phyloP scores from a whole-genome alignment of 164 flowering plant species.

The Vitis riparia region DNA sequence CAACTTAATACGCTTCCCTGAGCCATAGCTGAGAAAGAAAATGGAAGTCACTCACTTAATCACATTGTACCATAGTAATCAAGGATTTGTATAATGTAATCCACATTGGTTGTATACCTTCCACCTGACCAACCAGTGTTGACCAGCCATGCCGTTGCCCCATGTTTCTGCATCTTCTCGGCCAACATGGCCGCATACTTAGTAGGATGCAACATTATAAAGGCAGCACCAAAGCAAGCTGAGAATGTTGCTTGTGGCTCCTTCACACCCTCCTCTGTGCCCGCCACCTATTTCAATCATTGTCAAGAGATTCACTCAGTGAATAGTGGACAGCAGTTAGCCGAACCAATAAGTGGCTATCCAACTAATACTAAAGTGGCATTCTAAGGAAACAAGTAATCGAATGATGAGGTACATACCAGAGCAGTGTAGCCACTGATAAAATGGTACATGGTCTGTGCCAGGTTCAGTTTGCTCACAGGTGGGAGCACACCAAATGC shows the following conservation, averaged over 20 bases:
- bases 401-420: conserved; percentile 35
- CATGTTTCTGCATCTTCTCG: conserved; percentile 91
- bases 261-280: conserved; percentile 93
- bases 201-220: conserved; percentile 98
- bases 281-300: conserved; percentile 69
- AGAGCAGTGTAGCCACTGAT: conserved; percentile 99
- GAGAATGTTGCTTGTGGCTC: conserved; percentile 97
- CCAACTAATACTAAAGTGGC: background rate
- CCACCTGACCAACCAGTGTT: conserved; percentile 99
- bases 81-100: too few species aligned
- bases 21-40: conserved; percentile 64
- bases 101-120: conserved; percentile 48
- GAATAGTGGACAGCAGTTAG: too few species aligned
- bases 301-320: background rate
- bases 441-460: conserved; percentile 99
- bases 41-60: background rate
- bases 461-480: conserved; percentile 90
- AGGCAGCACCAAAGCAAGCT: conserved; percentile 99
- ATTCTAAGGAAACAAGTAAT: background rate
- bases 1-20: conserved; percentile 81
- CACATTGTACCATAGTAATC: too few species aligned
- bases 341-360: background rate
- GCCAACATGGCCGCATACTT: conserved; percentile 98
- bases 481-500: conserved; percentile 99
- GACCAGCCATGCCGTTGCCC: conserved; percentile 99